Evolutionary conservation across 2,329 filamentous ascomycete species (phyloP), one percentile per base, ranked within the genome.

Genomic region (Aspergillus sp.): DNA sequence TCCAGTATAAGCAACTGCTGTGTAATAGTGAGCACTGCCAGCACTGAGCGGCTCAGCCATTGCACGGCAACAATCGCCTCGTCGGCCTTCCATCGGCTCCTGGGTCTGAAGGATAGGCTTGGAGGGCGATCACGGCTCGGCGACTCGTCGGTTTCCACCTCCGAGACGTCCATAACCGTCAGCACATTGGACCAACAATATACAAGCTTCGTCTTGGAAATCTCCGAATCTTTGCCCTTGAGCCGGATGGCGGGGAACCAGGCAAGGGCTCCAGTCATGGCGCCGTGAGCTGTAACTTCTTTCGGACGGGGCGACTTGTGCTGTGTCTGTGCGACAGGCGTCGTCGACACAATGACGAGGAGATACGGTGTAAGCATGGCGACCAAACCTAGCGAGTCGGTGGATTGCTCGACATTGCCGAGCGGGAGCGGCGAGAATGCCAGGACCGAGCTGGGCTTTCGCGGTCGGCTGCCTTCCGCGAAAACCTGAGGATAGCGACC

Each of bases 131-230:
- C 90, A 63, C 87, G 88, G 66, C 92, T 88, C 13, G 87, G 84
- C 0, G 84, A 73, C 23, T 82, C 78, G 5, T 80, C 75, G 9
- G 77, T 78, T 19, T 84, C 83, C 12, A 88, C 81, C 67, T 95
- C 90, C 55, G 94, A 88, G 10, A 98, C 87, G 65, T 99, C 95
- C 23, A 99, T 80, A 5, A 99, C 89, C 0, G 93, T 98, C 65
- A 99, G 80, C n/a, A 98, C 87, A 70, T 98, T 98, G 2, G 95
- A 98, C 95, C 95, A 99, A 76, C 93, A 97, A 78, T 99, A 99
- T 0, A 91, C 94, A 17, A 99, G 84, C 75, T 99, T 98, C 7
- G 88, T 85, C 68, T 87, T 89, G 5, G 87, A 87, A 0, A 85
- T 87, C 50, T 85, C 82, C 1, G 85, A 80, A 63, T 92, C 88